These are phyloP conservation scores for Aureobasidium lini DNA, from an alignment of 2,329 filamentous ascomycete species.

Conservation along the genomic window DNA sequence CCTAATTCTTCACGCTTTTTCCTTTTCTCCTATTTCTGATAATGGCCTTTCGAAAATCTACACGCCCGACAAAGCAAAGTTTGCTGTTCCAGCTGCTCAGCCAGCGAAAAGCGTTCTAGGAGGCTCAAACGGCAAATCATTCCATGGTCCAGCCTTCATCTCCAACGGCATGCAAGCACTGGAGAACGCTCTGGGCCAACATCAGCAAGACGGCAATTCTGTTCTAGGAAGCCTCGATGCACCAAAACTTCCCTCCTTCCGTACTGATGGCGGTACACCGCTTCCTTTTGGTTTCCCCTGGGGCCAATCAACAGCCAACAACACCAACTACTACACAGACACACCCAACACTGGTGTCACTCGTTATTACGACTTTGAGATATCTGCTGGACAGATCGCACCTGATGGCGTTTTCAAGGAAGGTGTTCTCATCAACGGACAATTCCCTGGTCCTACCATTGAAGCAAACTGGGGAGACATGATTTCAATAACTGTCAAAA, in stretches of 20 bases:
- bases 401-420: conserved; percentile 28
- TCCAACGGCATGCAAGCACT: background rate
- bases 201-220: conserved; percentile 15
- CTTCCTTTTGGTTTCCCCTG: conserved; percentile 22
- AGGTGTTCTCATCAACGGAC: conserved; percentile 45
- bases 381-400: conserved; percentile 23
- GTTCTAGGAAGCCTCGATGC: conserved; percentile 17
- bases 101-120: background rate
- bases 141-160: conserved; percentile 9
- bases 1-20: conserved; percentile 5
- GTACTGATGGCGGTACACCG: conserved; percentile 18
- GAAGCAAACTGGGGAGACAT: conserved; percentile 38
- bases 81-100: background rate
- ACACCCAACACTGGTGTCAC: conserved; percentile 29
- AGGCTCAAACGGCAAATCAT: background rate
- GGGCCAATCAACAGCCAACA: conserved; percentile 22
- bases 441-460: conserved; percentile 61
- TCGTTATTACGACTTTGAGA: conserved; percentile 26
- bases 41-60: background rate
- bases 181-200: background rate
- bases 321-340: conserved; percentile 24
- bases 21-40: background rate
- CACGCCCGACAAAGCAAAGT: background rate
- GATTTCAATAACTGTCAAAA: conserved; percentile 48
- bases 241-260: conserved; percentile 17